Base-by-base conservation (phyloP, 805 yeast genomes). In the Yamadazyma tumulicola region DNA sequence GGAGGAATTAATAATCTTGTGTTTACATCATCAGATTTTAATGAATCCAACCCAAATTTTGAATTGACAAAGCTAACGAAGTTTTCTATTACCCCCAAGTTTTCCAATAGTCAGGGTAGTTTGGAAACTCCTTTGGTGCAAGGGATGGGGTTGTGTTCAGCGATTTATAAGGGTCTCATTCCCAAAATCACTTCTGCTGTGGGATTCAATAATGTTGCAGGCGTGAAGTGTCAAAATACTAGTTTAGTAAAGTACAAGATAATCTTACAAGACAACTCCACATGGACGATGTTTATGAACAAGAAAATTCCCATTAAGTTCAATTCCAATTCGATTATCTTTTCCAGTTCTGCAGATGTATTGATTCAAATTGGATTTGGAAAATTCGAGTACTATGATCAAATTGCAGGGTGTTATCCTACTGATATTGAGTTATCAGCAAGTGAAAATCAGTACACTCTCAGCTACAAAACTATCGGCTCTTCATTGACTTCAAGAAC, bases 141-240 rank as follows among this genome's bases (percentile, higher is more conserved):
- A 54, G 96, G 96, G 32, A 69, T 71, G 74, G 95, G 95, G 4
- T 77, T 84, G 39, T 74, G 83, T 11, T 81, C 95, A 16, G 85
- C 79, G 17, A 56, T 80, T 42, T 67, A 71, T 36, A 47, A 54
- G 48, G 68, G 68, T 25, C 57, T 79, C 44, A 65, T 67, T 20
- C 83, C 87, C 1, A 53, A 58, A 38, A 41, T 57, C 26, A 52
- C 46, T 32, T 42, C 57, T 4, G 34, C 48, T 12, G 35, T 45
- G 28, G 61, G 60, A 34, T 19, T 31, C 39, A 3, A 29, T 15
- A 35, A 31, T n/a, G 38, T 36, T 8, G 36, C 28, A 31, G 46
- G 46, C 17, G 27, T 34, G 6, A 17, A 21, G 6, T 37, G 43
- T 16, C 46, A 51, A 18, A 45, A 44, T 19, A 15, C 31, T 8